Evolutionary conservation across 1,139 yeast genomes (phyloP), one percentile per base, ranked within the genome.

Genomic region (Eremothecium coryli): DNA sequence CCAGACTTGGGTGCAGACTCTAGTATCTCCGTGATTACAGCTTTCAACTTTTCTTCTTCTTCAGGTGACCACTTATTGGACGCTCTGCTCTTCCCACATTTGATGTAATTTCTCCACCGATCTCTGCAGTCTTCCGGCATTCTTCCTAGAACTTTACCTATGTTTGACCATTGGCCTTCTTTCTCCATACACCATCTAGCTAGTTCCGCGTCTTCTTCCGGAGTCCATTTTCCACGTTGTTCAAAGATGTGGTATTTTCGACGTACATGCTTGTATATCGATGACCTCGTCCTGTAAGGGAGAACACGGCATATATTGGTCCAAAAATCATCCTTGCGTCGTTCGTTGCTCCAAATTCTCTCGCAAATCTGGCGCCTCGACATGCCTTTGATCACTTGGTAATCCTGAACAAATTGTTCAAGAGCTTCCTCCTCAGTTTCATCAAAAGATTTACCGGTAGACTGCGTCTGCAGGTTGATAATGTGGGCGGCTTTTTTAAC

Each of bases 81-180:
- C 11, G 75, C 72, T 43, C 96, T 66, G 38, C 72, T 73, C 11
- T 65, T 66, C 18, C 96, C 96, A 62, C 96, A 86, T 56, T 86
- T 86, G 41, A 86, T 81, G 52, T 88, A 88, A 57, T 88, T 88
- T 58, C 97, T 70, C 95, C 95, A 88, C 44, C 97, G 68, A 55
- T 88, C 97, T 45, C 97, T 70, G 56, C 96, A 86, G 61, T 88
- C 97, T 52, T 88, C 97, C 0, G 97, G 96, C 97, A 88, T 88
- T 50, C 97, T 70, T 9, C 84, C 84, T 74, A 86, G 65, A 6
- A 67, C 61, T 37, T 70, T 70, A 2, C 95, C 95, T 42, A 86
- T 81, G 29, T 68, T 68, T 46, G 82, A 82, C 96, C 96, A 86
- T 50, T 80, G 84, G 10, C 90, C 85, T 38, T 77, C 82, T 44